These are phyloP conservation scores for Ceratopteris richardii DNA, from an alignment of 75 land plant genomes.

Conservation along the genomic window DNA sequence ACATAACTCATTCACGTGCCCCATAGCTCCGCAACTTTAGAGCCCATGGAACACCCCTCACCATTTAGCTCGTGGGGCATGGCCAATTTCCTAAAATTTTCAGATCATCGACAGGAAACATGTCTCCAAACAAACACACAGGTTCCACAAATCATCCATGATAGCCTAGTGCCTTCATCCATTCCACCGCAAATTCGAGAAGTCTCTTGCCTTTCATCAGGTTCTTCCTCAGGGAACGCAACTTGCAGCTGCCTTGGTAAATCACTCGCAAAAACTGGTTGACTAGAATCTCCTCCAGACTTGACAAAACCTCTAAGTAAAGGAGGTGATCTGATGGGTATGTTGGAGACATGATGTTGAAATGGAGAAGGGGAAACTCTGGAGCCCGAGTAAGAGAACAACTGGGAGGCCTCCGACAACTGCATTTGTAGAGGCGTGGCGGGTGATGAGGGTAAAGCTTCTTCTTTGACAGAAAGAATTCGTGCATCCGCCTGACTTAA, in stretches of 20 bases:
- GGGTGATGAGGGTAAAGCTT: too few species aligned
- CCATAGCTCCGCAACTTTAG: too few species aligned
- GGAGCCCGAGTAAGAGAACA: too few species aligned
- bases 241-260: constrained; percentile 82
- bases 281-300: constrained; percentile 38
- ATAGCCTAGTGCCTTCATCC: constrained; percentile 58
- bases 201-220: constrained; percentile 25
- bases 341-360: too few species aligned
- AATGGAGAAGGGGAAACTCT: too few species aligned
- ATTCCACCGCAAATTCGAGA: constrained; percentile 71
- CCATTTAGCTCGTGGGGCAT: constrained; percentile 48
- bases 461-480: too few species aligned
- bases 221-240: constrained; percentile 39
- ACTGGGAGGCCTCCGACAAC: too few species aligned
- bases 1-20: too few species aligned
- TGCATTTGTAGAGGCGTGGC: too few species aligned
- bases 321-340: background rate
- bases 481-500: too few species aligned
- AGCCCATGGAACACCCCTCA: too few species aligned
- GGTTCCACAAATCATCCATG: constrained; percentile 71
- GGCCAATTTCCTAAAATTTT: constrained; percentile 43
- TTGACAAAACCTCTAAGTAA: background rate
- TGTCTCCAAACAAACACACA: constrained; percentile 77
- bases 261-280: constrained; percentile 83
- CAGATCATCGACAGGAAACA: constrained; percentile 37